Evolutionary conservation across 1,284 basidiomycete species (phyloP).

Genomic region (Cryptococcus wingfieldii): DNA sequence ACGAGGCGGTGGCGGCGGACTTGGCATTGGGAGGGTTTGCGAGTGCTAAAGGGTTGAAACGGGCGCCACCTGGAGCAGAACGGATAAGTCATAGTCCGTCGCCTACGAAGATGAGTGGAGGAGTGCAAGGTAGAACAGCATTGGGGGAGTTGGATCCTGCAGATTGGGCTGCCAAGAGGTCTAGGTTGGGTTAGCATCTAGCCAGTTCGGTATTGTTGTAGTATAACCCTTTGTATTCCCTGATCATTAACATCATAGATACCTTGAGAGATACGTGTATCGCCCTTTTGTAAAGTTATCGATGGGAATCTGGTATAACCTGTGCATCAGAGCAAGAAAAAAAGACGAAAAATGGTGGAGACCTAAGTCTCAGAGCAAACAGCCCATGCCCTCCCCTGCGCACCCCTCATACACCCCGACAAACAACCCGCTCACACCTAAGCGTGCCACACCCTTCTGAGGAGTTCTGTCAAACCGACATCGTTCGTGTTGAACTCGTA

Average conservation of each 20-base stretch:
- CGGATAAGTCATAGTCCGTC: constrained; percentile 14
- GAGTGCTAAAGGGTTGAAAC: constrained; percentile 40
- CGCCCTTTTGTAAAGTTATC: background rate
- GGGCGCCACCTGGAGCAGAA: constrained; percentile 10
- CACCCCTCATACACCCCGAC: background rate
- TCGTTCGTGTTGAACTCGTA: constrained; percentile 99
- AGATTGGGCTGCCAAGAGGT: constrained; percentile 21
- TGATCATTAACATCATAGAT: too few relatives aligned
- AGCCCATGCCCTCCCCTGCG: background rate
- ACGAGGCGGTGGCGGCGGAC: constrained; percentile 5
- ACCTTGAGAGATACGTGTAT: background rate
- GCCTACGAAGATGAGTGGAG: constrained; percentile 4
- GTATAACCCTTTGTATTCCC: too few relatives aligned
- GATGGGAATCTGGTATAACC: background rate
- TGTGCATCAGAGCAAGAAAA: background rate
- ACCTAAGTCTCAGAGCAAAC: background rate
- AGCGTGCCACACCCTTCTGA: constrained; percentile 63
- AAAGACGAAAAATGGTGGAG: constrained; percentile 3
- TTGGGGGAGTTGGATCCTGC: constrained; percentile 20
- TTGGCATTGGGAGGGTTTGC: constrained; percentile 23
- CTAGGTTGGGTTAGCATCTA: constrained; percentile 12
- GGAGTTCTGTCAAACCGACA: constrained; percentile 75
- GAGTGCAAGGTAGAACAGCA: constrained; percentile 10
- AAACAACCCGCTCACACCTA: constrained; percentile 32
- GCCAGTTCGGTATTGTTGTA: background rate